Base-by-base conservation (phyloP, 108 stramenopile genomes). In the Nitzschia sp. region DNA sequence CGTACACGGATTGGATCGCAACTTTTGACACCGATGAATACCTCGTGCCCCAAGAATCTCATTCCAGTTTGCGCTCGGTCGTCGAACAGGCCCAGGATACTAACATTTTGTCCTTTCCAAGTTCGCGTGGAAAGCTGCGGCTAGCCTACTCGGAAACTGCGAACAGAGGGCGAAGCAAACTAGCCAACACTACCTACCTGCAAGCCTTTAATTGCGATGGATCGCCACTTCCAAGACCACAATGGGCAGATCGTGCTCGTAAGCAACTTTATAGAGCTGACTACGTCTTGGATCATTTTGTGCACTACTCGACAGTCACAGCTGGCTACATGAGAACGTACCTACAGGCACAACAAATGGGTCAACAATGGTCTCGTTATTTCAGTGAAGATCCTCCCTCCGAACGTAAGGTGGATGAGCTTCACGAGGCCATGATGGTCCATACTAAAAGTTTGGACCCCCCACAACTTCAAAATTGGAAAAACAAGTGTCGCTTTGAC, bases 171-270 rank as follows among this genome's bases (percentile, higher is more conserved):
- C 75, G 78, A 5, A 54, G 64, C 26, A 86, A 86, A 59, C 51
- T 31, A 38, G 71, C 80, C 9, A 79, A 87, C 38, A 64, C 64
- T 9, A 86, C 87, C 9, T 89, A 88, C 61, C 69, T 94, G 54
- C 79, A 91, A 76, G 83, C 90, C 4, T 94, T 88, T 62, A 94
- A 94, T 66, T 94, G 93, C 51, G 93, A 94, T 76, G 67, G 79
- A 18, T 76, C 79, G 27, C 73, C 74, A 30, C 60, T 75, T 6
- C 90, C 90, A 0, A 90, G 88, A 51, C 88, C 90, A 53, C 60
- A 74, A 35, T 80, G 85, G 74, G 85, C 84, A 23, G 78, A 82
- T 1, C 66, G 91, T 54, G 89, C 89, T 8, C 81, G 80, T 70
- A 94, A 94, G 68, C 89, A 94, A 75, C 51, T 94, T 17, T 94